Conservation (phyloP, 2,329 filamentous ascomycete genomes). For the Paecilomyces fulvus region DNA sequence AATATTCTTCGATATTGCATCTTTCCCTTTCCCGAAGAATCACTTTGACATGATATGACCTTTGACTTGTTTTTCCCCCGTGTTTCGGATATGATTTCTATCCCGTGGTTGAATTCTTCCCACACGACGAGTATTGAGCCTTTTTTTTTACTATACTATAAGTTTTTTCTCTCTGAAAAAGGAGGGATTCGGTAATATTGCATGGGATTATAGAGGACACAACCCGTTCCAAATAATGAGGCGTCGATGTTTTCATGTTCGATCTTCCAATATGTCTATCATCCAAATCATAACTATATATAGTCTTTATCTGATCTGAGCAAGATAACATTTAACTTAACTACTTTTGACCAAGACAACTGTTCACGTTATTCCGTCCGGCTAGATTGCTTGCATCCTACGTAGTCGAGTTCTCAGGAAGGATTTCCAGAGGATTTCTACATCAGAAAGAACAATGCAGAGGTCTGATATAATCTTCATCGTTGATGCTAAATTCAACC, state of each 20-base stretch:
- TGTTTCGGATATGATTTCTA: neutral
- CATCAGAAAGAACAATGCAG: too few species aligned
- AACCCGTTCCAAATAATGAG: neutral
- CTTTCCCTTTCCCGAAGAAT: neutral
- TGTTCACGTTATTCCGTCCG: too few species aligned
- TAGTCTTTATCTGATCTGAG: too few species aligned
- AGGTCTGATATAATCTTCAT: too few species aligned
- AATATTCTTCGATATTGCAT: neutral
- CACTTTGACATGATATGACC: neutral
- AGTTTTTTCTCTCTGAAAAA: neutral
- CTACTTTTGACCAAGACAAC: too few species aligned
- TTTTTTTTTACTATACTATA: neutral
- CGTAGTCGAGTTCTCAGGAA: too few species aligned
- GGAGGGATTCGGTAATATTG: neutral
- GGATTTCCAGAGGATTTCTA: too few species aligned
- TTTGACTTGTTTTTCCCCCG: neutral
- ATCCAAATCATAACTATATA: neutral
- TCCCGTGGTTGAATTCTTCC: neutral
- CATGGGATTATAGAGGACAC: neutral
- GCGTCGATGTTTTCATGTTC: neutral
- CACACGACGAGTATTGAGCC: slow-evolving; percentile 3
- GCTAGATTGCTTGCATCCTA: too few species aligned
- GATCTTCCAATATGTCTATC: neutral
- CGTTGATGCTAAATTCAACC: too few species aligned
- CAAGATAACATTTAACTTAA: too few species aligned